These are phyloP conservation scores for Nephelium lappaceum DNA, from an alignment of 345 rosid genomes.

Conservation along the genomic window DNA sequence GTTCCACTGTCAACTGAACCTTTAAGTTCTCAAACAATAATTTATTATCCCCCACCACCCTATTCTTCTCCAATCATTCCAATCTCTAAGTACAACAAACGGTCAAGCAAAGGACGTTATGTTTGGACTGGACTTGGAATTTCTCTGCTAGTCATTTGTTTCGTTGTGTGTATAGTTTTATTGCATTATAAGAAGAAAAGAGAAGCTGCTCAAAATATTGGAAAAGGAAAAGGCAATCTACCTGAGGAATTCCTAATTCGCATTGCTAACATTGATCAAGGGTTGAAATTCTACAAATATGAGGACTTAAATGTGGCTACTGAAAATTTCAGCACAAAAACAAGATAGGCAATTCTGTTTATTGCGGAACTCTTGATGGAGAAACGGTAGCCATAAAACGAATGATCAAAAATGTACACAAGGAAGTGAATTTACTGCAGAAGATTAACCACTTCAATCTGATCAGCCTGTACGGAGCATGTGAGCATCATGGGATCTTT, in stretches of 20 bases:
- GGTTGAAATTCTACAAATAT: slow-evolving; percentile 40
- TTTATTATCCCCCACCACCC: slow-evolving; percentile 29
- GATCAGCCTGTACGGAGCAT: slow-evolving; percentile 40
- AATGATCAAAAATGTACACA: slow-evolving; percentile 34
- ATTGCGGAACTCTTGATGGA: slow-evolving; percentile 31
- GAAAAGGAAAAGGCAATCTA: slow-evolving; percentile 11
- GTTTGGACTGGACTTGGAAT: slow-evolving; percentile 37
- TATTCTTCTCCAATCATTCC: slow-evolving; percentile 17
- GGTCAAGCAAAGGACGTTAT: slow-evolving; percentile 23
- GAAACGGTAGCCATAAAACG: slow-evolving; percentile 34
- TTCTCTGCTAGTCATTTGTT: slow-evolving; percentile 27
- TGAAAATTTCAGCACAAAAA: slow-evolving; percentile 31
- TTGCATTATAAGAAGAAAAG: slow-evolving; percentile 27
- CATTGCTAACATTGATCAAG: slow-evolving; percentile 28
- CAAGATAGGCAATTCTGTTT: slow-evolving; percentile 37
- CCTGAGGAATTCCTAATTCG: slow-evolving; percentile 25
- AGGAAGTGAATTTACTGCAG: slow-evolving; percentile 44
- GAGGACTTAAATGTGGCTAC: slow-evolving; percentile 39
- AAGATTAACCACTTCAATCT: slow-evolving; percentile 49
- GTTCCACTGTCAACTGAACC: slow-evolving; percentile 44
- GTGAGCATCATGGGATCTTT: slow-evolving; percentile 32
- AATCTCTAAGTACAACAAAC: neutral
- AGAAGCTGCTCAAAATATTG: neutral
- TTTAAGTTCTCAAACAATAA: slow-evolving; percentile 34
- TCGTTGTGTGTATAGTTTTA: slow-evolving; percentile 20